Evolutionary conservation across 2,329 filamentous ascomycete genomes (phyloP).

Genomic region (Lasiodiplodia citricola): DNA sequence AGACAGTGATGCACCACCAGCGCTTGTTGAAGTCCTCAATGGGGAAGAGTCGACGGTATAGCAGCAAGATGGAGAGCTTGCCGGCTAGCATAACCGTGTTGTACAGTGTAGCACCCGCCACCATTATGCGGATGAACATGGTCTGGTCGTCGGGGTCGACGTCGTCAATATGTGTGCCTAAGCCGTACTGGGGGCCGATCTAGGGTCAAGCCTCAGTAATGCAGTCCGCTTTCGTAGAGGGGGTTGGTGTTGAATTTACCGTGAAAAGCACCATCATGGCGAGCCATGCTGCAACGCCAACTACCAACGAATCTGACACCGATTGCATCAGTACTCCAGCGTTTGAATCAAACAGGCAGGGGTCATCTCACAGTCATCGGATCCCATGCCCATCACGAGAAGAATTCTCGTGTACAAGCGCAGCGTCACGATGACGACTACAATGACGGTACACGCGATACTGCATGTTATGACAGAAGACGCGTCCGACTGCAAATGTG

Average conservation of each 20-base stretch:
- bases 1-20: conserved; percentile 7
- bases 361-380: conserved; percentile 7
- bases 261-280: conserved; percentile 8
- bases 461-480: background rate
- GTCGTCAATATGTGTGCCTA: conserved; percentile 14
- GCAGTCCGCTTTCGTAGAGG: background rate
- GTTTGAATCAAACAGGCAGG: background rate
- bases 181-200: background rate
- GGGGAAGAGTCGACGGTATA: conserved; percentile 28
- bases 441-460: background rate
- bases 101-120: conserved; percentile 22
- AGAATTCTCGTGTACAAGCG: conserved; percentile 11
- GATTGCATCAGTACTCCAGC: background rate
- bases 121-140: conserved; percentile 1
- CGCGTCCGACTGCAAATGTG: background rate
- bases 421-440: background rate
- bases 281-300: background rate
- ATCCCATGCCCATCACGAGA: conserved; percentile 3
- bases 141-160: background rate
- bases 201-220: background rate
- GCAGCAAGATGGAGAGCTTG: conserved; percentile 28
- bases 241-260: background rate
- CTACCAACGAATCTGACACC: background rate
- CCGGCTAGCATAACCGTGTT: conserved; percentile 25
- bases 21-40: background rate